phyloP scores from a whole-genome alignment of 192 early-diverging fungal genomes.

The Coemansia furcata region DNA sequence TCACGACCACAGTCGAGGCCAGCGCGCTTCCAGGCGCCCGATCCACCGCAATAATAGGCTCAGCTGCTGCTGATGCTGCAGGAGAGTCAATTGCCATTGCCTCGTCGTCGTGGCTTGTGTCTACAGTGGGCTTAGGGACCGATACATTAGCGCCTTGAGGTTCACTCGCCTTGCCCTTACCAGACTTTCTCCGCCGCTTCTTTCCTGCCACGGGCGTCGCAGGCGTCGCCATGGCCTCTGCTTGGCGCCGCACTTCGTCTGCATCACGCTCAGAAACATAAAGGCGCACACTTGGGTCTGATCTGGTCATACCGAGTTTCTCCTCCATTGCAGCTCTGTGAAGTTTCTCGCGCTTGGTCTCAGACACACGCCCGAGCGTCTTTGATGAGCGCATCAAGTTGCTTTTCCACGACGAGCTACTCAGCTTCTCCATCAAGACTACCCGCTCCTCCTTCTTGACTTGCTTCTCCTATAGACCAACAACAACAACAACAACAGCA shows the following conservation, averaged over 20 bases:
- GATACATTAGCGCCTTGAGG: background rate
- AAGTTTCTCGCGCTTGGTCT: constrained; percentile 67
- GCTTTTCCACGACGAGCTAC: constrained; percentile 66
- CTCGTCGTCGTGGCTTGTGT: background rate
- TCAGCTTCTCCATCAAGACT: constrained; percentile 61
- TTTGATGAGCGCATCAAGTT: constrained; percentile 68
- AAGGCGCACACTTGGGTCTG: constrained; percentile 59
- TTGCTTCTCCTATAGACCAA: constrained; percentile 61
- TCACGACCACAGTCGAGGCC: constrained; percentile 40
- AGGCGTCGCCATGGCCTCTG: constrained; percentile 7
- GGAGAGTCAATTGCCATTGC: background rate
- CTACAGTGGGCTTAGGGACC: background rate
- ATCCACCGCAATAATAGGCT: constrained; percentile 4
- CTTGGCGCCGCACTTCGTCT: constrained; percentile 36
- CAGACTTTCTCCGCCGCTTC: constrained; percentile 14
- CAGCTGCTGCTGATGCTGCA: background rate
- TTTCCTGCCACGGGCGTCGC: background rate
- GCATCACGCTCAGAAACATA: constrained; percentile 56
- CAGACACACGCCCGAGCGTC: constrained; percentile 61
- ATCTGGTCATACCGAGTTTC: constrained; percentile 59
- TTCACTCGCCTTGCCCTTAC: background rate
- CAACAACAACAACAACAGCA: background rate
- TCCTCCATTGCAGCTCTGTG: constrained; percentile 64
- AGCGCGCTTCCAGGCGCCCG: constrained; percentile 36
- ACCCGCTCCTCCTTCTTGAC: constrained; percentile 76